Percentiles rank a stretch among this genome's conserved stretches.
phyloP scores from a whole-genome alignment of 208 protist species.

The Trypanosoma platydactyli region DNA sequence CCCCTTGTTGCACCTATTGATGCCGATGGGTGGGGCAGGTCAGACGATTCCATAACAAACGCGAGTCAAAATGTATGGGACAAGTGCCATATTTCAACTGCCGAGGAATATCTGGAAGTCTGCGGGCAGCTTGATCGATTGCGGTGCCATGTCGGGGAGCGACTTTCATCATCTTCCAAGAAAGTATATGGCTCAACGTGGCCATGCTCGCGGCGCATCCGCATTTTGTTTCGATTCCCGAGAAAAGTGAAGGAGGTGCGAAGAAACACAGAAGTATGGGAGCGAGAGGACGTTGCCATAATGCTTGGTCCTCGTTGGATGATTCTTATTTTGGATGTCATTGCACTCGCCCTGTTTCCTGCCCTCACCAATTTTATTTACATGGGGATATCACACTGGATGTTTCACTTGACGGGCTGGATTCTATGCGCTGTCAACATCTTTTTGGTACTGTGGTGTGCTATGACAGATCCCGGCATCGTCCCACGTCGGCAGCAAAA shows the following conservation, averaged over 20 bases:
- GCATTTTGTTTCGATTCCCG: neutral
- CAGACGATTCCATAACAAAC: neutral
- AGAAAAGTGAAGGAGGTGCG: neutral
- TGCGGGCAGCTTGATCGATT: conserved; percentile 33
- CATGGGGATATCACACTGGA: conserved; percentile 24
- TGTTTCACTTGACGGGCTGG: conserved; percentile 21
- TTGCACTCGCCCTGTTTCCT: conserved; percentile 24
- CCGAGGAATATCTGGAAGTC: conserved; percentile 36
- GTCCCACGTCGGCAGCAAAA: conserved; percentile 32
- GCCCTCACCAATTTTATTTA: conserved; percentile 23
- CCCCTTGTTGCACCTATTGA: neutral
- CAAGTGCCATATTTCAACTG: conserved; percentile 13
- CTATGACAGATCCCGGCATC: conserved; percentile 53
- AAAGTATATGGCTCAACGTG: conserved; percentile 49
- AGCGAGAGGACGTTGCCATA: neutral
- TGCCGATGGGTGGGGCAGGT: neutral
- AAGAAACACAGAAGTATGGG: neutral
- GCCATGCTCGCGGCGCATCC: conserved; percentile 22
- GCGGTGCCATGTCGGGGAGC: conserved; percentile 40
- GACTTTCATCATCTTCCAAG: conserved; percentile 28
- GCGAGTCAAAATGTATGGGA: neutral
- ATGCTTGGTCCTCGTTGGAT: conserved; percentile 12
- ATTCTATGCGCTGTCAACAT: conserved; percentile 9
- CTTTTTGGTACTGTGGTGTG: conserved; percentile 27
- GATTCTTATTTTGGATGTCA: neutral